Conservation (phyloP, 305 asterid genomes). For the Petunia hybrid region DNA sequence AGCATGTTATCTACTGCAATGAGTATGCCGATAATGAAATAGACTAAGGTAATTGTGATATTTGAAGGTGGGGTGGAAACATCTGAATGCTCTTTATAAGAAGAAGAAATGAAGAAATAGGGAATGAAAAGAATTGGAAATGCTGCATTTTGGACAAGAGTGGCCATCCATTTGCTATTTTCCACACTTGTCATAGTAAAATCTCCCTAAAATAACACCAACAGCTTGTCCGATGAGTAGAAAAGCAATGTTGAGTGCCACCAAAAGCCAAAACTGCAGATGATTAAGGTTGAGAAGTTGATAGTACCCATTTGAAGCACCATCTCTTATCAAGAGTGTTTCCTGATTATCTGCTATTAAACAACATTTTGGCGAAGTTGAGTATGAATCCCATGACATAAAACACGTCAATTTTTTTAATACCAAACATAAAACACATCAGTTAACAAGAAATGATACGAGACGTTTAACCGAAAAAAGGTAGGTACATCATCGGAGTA, state of each 20-base stretch:
- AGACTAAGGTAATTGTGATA: slow-evolving; percentile 46
- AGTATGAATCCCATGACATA: too few species aligned
- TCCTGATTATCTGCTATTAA: slow-evolving; percentile 13
- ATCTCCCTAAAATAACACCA: slow-evolving; percentile 76
- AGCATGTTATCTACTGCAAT: slow-evolving; percentile 89
- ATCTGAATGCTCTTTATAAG: slow-evolving; percentile 28
- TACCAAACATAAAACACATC: too few species aligned
- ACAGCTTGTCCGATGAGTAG: slow-evolving; percentile 86
- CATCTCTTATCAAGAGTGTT: slow-evolving; percentile 40
- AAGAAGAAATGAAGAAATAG: slow-evolving; percentile 55
- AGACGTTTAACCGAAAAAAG: too few species aligned
- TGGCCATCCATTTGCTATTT: slow-evolving; percentile 91
- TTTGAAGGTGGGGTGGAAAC: slow-evolving; percentile 45
- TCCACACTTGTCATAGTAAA: slow-evolving; percentile 89
- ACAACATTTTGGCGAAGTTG: too few species aligned
- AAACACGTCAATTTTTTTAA: too few species aligned
- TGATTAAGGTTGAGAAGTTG: slow-evolving; percentile 57
- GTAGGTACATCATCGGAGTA: too few species aligned
- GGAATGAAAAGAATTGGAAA: slow-evolving; percentile 84
- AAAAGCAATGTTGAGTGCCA: slow-evolving; percentile 61
- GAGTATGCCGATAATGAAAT: slow-evolving; percentile 62
- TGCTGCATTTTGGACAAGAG: slow-evolving; percentile 84
- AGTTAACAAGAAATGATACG: too few species aligned
- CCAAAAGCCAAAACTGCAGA: slow-evolving; percentile 78
- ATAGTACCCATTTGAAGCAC: slow-evolving; percentile 42